A percentile compares a stretch with the other conserved stretches of the same genome.
phyloP scores from a whole-genome alignment of 805 yeast genomes.

The Grigorovia yakushimaensis region DNA sequence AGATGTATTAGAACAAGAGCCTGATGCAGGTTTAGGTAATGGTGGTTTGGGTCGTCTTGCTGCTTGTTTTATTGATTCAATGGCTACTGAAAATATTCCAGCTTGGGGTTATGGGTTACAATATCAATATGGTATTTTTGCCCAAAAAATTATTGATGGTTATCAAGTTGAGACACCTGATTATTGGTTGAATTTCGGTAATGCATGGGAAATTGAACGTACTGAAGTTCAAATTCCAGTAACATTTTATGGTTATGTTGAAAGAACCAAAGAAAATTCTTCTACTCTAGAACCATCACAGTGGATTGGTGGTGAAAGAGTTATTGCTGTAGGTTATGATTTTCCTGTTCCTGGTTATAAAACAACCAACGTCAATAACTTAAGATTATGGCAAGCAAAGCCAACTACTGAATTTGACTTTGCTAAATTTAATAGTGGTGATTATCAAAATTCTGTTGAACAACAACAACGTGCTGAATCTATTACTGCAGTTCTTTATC shows the following conservation, averaged over 20 bases:
- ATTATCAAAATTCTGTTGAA: conserved; percentile 72
- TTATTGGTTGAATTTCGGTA: conserved; percentile 80
- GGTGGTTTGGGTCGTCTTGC: conserved; percentile 94
- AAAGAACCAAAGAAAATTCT: conserved; percentile 40
- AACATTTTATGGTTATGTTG: conserved; percentile 78
- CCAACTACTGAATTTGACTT: conserved; percentile 91
- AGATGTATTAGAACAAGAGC: conserved; percentile 76
- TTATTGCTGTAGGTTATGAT: conserved; percentile 82
- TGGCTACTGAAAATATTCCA: conserved; percentile 76
- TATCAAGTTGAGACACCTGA: conserved; percentile 93
- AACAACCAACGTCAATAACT: conserved; percentile 74
- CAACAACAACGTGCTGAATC: conserved; percentile 86
- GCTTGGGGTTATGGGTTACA: conserved; percentile 97
- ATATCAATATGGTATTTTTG: conserved; percentile 87
- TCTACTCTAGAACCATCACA: conserved; percentile 48
- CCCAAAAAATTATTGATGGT: conserved; percentile 82
- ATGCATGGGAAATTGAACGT: conserved; percentile 91
- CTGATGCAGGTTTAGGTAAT: conserved; percentile 91
- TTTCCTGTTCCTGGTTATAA: conserved; percentile 88
- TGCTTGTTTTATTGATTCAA: conserved; percentile 86
- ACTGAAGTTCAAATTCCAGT: conserved; percentile 81
- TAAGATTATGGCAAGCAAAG: conserved; percentile 82
- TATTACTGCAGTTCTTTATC: conserved; percentile 85
- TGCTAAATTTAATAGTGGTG: conserved; percentile 83
- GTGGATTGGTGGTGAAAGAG: conserved; percentile 88